phyloP scores from a whole-genome alignment of 2,329 filamentous ascomycete species.

The Xenoacremonium recifei region DNA sequence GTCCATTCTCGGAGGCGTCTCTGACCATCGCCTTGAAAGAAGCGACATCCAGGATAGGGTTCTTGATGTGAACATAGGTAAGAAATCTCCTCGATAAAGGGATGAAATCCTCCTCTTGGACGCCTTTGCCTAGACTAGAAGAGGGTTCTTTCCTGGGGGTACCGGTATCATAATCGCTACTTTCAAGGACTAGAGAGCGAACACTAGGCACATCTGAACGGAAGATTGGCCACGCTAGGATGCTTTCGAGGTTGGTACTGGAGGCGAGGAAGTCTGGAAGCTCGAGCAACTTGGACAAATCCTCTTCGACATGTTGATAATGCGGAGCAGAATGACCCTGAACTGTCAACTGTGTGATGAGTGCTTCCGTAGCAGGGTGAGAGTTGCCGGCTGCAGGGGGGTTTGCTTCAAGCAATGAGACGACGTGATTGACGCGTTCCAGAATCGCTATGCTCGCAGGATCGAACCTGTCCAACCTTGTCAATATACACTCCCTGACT shows the following conservation, averaged over 20 bases:
- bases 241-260: neutral
- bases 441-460: conserved; percentile 1
- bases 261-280: neutral
- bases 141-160: neutral
- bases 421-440: neutral
- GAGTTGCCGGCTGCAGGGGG: neutral
- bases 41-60: conserved; percentile 22
- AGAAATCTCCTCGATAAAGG: conserved; percentile 22
- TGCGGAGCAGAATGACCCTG: neutral
- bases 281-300: neutral
- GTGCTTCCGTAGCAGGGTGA: neutral
- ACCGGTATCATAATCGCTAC: too few species aligned
- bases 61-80: conserved; percentile 24
- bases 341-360: neutral
- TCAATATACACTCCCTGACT: neutral
- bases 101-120: conserved; percentile 22
- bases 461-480: neutral
- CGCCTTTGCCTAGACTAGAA: neutral
- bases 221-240: conserved; percentile 1
- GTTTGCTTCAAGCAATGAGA: neutral
- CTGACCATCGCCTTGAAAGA: conserved; percentile 19
- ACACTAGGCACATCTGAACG: neutral
- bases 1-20: conserved; percentile 18
- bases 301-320: neutral
- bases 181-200: too few species aligned